phyloP scores from a whole-genome alignment of 176 grass and related monocot species.

The Coix lacrymajobi region DNA sequence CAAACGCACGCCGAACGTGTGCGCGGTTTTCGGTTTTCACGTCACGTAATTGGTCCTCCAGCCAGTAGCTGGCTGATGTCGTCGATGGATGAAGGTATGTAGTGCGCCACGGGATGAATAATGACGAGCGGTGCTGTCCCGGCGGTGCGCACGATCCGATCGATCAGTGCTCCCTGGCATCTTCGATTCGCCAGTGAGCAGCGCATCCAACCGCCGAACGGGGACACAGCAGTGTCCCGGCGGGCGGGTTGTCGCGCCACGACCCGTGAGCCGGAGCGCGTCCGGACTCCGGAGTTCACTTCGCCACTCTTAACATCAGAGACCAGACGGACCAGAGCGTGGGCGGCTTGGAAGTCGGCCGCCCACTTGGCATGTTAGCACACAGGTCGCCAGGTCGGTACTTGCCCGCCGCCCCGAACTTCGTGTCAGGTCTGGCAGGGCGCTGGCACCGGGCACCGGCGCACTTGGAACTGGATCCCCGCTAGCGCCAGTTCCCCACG shows the following conservation, averaged over 20 bases:
- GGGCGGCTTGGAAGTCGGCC: neutral
- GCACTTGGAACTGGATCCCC: neutral
- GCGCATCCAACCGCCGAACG: conserved; percentile 24
- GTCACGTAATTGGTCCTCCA: neutral
- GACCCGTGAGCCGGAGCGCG: neutral
- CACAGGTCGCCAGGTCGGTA: conserved; percentile 7
- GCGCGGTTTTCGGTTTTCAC: conserved; percentile 19
- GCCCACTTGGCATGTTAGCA: neutral
- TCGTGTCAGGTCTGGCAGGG: neutral
- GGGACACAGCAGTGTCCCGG: conserved; percentile 24
- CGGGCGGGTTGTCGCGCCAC: neutral
- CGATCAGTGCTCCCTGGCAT: neutral
- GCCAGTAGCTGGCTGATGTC: too few species aligned
- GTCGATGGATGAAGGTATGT: too few species aligned
- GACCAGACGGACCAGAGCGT: neutral
- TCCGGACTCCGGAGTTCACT: neutral
- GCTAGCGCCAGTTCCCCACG: neutral
- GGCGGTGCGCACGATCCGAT: neutral
- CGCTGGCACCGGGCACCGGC: neutral
- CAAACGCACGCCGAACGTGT: neutral
- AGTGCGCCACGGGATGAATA: too few species aligned
- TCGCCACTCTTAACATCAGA: neutral
- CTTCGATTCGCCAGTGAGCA: conserved; percentile 22
- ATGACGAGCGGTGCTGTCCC: too few species aligned
- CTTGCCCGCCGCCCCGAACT: neutral